These are phyloP conservation scores for Hypoxylon sp. DNA, from an alignment of 2,329 filamentous ascomycete species.

Conservation along the genomic window DNA sequence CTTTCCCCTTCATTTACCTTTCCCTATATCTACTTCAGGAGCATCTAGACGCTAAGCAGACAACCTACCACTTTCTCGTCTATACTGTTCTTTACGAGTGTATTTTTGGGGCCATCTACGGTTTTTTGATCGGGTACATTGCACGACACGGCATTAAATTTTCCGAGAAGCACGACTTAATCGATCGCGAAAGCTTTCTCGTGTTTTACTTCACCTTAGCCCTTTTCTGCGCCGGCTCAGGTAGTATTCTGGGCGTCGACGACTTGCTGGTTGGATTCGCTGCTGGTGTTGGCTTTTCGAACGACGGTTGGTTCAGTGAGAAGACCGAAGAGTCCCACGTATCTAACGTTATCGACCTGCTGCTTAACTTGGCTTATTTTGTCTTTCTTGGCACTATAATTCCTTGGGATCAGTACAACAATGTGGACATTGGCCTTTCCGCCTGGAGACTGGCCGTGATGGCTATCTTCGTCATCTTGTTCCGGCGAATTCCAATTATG, in stretches of 20 bases:
- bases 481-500: constrained; percentile 97
- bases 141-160: constrained; percentile 91
- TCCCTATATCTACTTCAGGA: constrained; percentile 91
- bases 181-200: constrained; percentile 96
- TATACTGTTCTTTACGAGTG: constrained; percentile 95
- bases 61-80: constrained; percentile 89
- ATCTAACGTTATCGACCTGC: constrained; percentile 97
- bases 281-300: constrained; percentile 97
- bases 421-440: constrained; percentile 77
- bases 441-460: constrained; percentile 96
- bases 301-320: constrained; percentile 98
- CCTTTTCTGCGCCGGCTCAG: constrained; percentile 94
- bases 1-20: constrained; percentile 97
- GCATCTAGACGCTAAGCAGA: constrained; percentile 74
- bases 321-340: constrained; percentile 99
- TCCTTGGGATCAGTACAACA: constrained; percentile 93
- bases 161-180: constrained; percentile 86
- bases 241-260: constrained; percentile 90
- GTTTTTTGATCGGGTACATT: constrained; percentile 88
- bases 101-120: constrained; percentile 90
- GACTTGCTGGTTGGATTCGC: constrained; percentile 95
- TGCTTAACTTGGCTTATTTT: constrained; percentile 98
- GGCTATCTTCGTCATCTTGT: constrained; percentile 92
- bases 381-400: constrained; percentile 98
- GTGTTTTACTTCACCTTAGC: constrained; percentile 99